Base-by-base conservation (phyloP, 805 yeast genomes). In the Candida nonsorbophila region DNA sequence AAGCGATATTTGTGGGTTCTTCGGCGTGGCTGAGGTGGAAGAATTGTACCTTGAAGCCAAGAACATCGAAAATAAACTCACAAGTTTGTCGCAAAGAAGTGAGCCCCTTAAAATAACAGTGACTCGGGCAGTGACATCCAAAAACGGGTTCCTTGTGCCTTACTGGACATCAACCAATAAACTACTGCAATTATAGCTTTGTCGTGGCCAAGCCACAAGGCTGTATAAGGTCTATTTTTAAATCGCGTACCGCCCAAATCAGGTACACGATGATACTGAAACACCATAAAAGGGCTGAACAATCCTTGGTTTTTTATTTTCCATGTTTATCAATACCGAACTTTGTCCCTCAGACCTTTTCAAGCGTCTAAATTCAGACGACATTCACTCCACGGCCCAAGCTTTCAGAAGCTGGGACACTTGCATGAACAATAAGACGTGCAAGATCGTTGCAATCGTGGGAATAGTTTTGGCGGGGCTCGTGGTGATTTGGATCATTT, bases 371-470 rank as follows among this genome's bases (percentile, higher is more conserved):
- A 25, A 42, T 19, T 16, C 15, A 4, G 20, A 23, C 2, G 55
- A 50, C 22, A 54, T 54, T 24, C 44, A 32, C 13, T 34, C 55
- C 19, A 61, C 67, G 4, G 67, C 66, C 11, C 76, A 78, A 11
- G 46, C 82, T 5, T 80, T 80, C 62, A 72, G 64, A 45, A 41
- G 51, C 30, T 84, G 94, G 92, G 75, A 79, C 47, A 72, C 84
- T 3, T 84, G 94, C 55, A 83, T 82, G 90, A 80, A 69, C 46
- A 80, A 82, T 52, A 77, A 58, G 25, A 65, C 77, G 26, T 84
- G 94, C 55, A 84, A 84, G 47, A 73, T 83, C 33, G 72, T 80
- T 13, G 88, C 84, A 4, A 83, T 84, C 24, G 84, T 82, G 9
- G 80, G 83, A 3, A 79, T 83, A 3, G 73, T 62, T 0, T 45